Conservation (phyloP, 139 green algal species). For the Auxenochlorella pyrenoidosa region DNA sequence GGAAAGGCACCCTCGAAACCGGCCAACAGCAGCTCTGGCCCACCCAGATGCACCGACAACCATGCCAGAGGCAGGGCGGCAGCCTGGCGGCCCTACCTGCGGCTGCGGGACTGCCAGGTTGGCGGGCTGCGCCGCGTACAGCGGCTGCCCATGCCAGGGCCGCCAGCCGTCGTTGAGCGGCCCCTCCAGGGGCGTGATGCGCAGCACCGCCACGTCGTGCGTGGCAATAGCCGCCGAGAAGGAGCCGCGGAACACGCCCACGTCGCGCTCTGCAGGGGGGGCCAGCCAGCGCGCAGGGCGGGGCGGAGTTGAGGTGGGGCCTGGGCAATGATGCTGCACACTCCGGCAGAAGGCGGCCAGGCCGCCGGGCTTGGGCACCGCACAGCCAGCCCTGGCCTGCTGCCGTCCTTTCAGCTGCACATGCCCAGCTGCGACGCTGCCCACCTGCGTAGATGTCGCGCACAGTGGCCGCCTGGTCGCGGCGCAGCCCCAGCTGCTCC, state of each 20-base stretch:
- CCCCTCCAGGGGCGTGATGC: conserved; percentile 18
- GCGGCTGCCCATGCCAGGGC: conserved; percentile 30
- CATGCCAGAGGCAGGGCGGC: too few relatives aligned
- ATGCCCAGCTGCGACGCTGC: not conserved
- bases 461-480: conserved; percentile 18
- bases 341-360: too few relatives aligned
- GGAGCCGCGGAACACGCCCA: conserved; percentile 39
- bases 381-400: too few relatives aligned
- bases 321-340: too few relatives aligned
- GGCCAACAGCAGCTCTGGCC: too few relatives aligned
- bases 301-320: not conserved
- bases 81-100: not conserved
- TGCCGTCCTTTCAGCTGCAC: too few relatives aligned
- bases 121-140: conserved; percentile 16
- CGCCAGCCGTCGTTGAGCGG: not conserved
- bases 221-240: conserved; percentile 33
- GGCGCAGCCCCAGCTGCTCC: conserved; percentile 47
- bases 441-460: conserved; percentile 55
- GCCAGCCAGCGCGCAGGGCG: not conserved
- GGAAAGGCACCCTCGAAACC: too few relatives aligned
- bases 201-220: conserved; percentile 38
- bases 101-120: not conserved
- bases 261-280: conserved; percentile 39
- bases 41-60: too few relatives aligned
- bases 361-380: too few relatives aligned